Base-by-base conservation (phyloP, 2,329 filamentous ascomycete species). In the Epichloe elymi region DNA sequence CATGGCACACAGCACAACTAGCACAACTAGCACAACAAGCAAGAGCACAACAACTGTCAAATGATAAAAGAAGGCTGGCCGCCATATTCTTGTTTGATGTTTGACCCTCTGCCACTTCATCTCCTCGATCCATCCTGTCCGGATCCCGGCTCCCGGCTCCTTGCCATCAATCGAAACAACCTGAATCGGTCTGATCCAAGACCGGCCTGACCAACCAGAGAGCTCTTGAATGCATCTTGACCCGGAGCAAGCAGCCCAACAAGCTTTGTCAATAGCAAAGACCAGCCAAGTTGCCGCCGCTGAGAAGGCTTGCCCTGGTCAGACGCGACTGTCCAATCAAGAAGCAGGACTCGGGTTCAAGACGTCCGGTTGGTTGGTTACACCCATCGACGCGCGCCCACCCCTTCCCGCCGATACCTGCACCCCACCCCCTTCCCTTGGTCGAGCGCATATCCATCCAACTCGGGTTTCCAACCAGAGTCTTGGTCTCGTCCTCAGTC, bases 391-490 rank as follows among this genome's bases (percentile, higher is more conserved):
- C 37, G 17, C 38, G 5, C 38, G 12, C 15, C 23, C 26, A 35
- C 42, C 23, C 42, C 35, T 26, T 47, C n/a, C 33, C 45, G 45
- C 20, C 30, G 19, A 37, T 38, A 47, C 11, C 35, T 10, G 35
- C 45, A 46, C 45, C 35, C 44, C 45, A 33, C n/a, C 10, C 33
- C 44, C 10, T 30, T 10, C 50, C 53, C 53, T 59, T 59, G 56
- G 52, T 47, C 30, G 45, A 37, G 19, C 26, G 20, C 19, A 20
- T 10, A 11, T 23, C 37, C 37, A 46, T n/a, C n/a, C n/a, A n/a
- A n/a, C 48, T 51, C 54, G 20, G 48, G 40, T 49, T 47, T 48
- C 52, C 49, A 44, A 41, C 48, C 47, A 23, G 47, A 26, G 26
- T 8, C 43, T 42, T 26, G 14, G 30, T 37, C 42, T 48, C 46